Conservation (phyloP, 2,329 filamentous ascomycete species). For the Pseudonectria buxi region DNA sequence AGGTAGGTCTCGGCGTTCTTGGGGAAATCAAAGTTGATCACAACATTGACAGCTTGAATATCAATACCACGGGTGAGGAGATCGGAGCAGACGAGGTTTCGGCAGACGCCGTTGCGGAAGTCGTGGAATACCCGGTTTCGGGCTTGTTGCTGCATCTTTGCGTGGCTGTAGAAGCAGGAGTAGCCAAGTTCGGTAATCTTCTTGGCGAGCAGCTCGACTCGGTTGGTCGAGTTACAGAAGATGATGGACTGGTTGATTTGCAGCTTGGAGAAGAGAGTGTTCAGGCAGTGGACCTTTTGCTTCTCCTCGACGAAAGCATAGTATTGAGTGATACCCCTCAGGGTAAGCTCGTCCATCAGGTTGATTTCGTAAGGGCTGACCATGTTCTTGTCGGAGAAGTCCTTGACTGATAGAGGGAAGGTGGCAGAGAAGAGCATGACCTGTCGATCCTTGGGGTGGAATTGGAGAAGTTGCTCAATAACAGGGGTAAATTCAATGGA, state of each 20-base stretch:
- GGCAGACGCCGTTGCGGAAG: conserved; percentile 95
- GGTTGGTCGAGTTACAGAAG: conserved; percentile 99
- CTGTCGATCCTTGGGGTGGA: conserved; percentile 94
- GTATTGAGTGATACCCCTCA: conserved; percentile 97
- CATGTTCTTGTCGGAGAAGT: conserved; percentile 99
- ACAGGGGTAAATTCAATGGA: conserved; percentile 96
- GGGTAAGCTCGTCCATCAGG: conserved; percentile 96
- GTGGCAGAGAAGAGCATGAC: conserved; percentile 99
- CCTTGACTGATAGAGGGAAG: conserved; percentile 93
- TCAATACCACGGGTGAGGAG: conserved; percentile 97
- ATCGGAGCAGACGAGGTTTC: conserved; percentile 97
- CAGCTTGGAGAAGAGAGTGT: conserved; percentile 96
- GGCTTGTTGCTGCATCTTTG: conserved; percentile 93
- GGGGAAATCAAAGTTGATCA: conserved; percentile 99
- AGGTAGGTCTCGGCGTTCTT: conserved; percentile 99
- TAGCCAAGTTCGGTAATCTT: conserved; percentile 99
- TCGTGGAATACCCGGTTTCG: conserved; percentile 99
- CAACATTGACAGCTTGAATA: conserved; percentile 98
- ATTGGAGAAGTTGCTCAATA: conserved; percentile 90
- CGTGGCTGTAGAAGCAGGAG: conserved; percentile 99
- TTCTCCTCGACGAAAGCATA: conserved; percentile 99
- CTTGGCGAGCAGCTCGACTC: conserved; percentile 94
- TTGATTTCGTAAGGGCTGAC: conserved; percentile 95
- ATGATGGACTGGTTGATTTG: conserved; percentile 99
- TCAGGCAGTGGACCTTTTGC: conserved; percentile 97